Evolutionary conservation across 768 basidiomycete species (phyloP), one percentile per base, ranked within the genome.

Genomic region (Cyathus striatus): DNA sequence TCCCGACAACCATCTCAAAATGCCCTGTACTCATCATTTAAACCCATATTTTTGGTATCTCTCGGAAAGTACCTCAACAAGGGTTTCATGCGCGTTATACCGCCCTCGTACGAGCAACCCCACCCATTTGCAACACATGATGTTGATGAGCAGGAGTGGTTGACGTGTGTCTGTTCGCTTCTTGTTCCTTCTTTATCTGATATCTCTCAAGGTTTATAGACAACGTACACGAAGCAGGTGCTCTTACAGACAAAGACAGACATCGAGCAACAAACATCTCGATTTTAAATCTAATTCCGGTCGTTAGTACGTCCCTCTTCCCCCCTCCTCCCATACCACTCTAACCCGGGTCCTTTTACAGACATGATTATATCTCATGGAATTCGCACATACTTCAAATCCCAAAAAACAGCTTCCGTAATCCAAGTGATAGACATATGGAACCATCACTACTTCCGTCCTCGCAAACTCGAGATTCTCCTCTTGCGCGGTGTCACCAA

Each of bases 111-210:
- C 22, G 22, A 53, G 6, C 46, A 47, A 14, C 66, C 66, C 7
- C 79, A 81, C 50, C 78, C 78, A 20, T 81, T 81, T 50, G 50
- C 54, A 18, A 59, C 68, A 37, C 72, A 75, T 53, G 76, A 80
- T 49, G 56, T 81, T 3, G 49, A 42, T 0, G 69, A 78, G 55
- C 60, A 55, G 14, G 79, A 80, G 53, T 80, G 79, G 79, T 51
- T 57, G 30, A 60, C 63, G 68, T 73, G 40, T 36, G 53, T 14
- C 10, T 3, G 10, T 14, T 34, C 2, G 16, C 4, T n/a, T 18
- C 33, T 38, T 18, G 24, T 37, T 23, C 24, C 23, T 13, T 14
- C 22, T 12, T 10, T 18, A 14, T 10, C 18, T 17, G 16, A 27
- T 17, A 17, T 22, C 18, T n/a, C 22, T 43, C 13, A 36, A 73